Conservation (phyloP, 345 rosid species). For the Luvunga scandens region DNA sequence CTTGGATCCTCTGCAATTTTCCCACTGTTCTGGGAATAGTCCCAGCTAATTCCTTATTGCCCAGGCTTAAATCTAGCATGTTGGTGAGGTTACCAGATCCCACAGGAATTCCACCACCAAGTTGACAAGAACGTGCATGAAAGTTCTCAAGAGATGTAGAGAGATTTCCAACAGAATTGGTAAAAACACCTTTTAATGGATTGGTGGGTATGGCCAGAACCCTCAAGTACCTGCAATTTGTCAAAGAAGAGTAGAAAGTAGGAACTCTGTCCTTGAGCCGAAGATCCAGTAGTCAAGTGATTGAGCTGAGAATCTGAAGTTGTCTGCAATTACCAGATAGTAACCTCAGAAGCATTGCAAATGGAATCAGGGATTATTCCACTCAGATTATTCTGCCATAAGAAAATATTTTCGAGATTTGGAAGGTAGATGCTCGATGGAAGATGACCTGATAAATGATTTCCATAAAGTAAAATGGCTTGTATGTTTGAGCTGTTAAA, state of each 20-base stretch:
- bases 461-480: neutral
- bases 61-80: neutral
- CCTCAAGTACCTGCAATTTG: neutral
- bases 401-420: neutral
- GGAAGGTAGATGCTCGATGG: neutral
- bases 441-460: neutral
- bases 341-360: neutral
- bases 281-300: neutral
- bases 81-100: constrained; percentile 10
- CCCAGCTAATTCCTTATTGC: neutral
- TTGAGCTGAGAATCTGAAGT: neutral
- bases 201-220: neutral
- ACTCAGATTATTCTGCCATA: neutral
- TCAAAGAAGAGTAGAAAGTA: neutral
- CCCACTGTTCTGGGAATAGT: constrained; percentile 7
- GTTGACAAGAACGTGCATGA: neutral
- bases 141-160: constrained; percentile 3
- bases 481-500: neutral
- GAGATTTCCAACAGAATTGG: constrained; percentile 8
- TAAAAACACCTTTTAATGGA: neutral
- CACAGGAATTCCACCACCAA: constrained; percentile 11
- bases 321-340: neutral
- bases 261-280: neutral
- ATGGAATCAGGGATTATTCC: neutral
- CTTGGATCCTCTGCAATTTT: too few species aligned